Percentiles rank a stretch among this genome's conserved stretches.
Evolutionary conservation across 2,329 filamentous ascomycete genomes (phyloP).

Genomic region (Botryosphaeria dothidea): DNA sequence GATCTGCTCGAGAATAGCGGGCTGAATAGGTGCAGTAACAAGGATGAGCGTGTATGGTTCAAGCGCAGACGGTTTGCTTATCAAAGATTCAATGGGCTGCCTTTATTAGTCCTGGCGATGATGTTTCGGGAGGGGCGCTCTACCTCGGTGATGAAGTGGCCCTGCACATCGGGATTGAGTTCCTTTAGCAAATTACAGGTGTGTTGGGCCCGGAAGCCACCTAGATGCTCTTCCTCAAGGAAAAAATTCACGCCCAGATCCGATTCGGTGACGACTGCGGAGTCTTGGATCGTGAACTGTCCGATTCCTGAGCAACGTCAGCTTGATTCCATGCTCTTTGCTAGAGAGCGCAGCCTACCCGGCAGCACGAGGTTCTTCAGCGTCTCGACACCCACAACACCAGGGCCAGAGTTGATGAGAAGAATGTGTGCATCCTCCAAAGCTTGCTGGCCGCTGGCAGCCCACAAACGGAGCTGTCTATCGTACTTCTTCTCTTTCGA

Average conservation of each 20-base stretch:
- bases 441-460: constrained; percentile 84
- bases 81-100: constrained; percentile 48
- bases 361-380: constrained; percentile 97
- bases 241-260: constrained; percentile 98
- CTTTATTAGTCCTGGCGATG: constrained; percentile 20
- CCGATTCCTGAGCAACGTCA: constrained; percentile 65
- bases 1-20: constrained; percentile 53
- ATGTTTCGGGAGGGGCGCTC: not conserved
- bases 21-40: constrained; percentile 59
- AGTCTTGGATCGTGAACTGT: constrained; percentile 86
- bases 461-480: constrained; percentile 92
- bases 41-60: constrained; percentile 61
- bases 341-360: constrained; percentile 47
- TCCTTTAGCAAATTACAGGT: constrained; percentile 77
- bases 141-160: constrained; percentile 66
- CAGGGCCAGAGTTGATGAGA: constrained; percentile 82
- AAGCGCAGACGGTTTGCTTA: constrained; percentile 41
- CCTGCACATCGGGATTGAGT: constrained; percentile 88
- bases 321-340: not conserved
- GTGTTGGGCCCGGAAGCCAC: constrained; percentile 75
- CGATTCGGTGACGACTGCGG: constrained; percentile 70
- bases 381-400: constrained; percentile 84
- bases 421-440: constrained; percentile 91
- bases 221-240: constrained; percentile 75
- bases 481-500: constrained; percentile 72